A percentile compares a stretch with the other conserved stretches of the same genome.
Evolutionary conservation across 1,139 yeast genomes (phyloP).

Genomic region (Hyphopichia khmerensis): DNA sequence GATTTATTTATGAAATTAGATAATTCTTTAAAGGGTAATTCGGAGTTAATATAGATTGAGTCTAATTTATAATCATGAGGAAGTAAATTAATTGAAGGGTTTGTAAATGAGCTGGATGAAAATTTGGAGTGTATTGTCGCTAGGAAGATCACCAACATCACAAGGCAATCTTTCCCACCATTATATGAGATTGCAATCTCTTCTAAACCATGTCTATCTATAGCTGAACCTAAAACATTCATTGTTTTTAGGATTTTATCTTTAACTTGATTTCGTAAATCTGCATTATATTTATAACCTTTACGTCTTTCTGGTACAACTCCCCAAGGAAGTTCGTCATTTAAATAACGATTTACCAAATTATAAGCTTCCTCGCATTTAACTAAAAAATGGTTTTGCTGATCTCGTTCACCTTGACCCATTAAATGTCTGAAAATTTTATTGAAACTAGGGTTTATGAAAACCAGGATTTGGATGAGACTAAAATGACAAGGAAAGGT

Average conservation of each 20-base stretch:
- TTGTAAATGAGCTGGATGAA: conserved; percentile 5
- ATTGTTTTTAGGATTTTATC: conserved; percentile 29
- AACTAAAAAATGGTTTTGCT: conserved; percentile 12
- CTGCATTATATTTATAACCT: conserved; percentile 20
- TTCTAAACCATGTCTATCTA: conserved; percentile 33
- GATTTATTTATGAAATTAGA: conserved; percentile 44
- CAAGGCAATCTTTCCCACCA: conserved; percentile 91
- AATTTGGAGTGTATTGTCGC: conserved; percentile 51
- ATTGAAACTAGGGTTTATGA: not conserved
- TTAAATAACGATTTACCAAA: conserved; percentile 31
- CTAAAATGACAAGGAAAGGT: too few species aligned
- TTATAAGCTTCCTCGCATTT: conserved; percentile 35
- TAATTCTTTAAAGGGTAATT: conserved; percentile 63
- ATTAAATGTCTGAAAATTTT: not conserved
- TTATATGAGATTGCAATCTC: conserved; percentile 78
- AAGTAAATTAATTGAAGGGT: conserved; percentile 12
- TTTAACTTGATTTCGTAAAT: conserved; percentile 28
- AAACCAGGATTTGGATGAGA: too few species aligned
- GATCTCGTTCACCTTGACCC: conserved; percentile 5
- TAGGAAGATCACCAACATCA: conserved; percentile 67
- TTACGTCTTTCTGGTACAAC: conserved; percentile 16
- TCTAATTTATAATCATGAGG: conserved; percentile 41
- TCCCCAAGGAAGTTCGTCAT: conserved; percentile 31
- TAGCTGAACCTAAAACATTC: conserved; percentile 27
- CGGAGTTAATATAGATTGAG: conserved; percentile 70